Conservation (phyloP, 306 rosid species). For the Cyamopsis tetragonoloba region DNA sequence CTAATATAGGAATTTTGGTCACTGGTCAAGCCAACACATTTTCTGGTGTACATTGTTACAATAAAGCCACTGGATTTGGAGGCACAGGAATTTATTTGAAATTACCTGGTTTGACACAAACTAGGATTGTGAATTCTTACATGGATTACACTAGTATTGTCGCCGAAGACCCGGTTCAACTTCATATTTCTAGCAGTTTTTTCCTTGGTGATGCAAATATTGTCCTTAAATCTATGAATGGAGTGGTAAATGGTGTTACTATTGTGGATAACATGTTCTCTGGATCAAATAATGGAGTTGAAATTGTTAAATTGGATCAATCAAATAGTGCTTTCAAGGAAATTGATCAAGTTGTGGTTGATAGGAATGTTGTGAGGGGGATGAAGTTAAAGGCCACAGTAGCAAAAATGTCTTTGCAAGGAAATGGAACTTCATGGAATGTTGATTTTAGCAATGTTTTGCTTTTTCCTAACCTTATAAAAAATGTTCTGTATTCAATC, state of each 20-base stretch:
- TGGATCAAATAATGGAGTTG: conserved; percentile 55
- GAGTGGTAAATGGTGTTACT: conserved; percentile 54
- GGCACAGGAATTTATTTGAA: conserved; percentile 74
- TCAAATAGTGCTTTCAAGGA: conserved; percentile 51
- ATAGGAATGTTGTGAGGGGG: conserved; percentile 64
- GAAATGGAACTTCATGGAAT: conserved; percentile 72
- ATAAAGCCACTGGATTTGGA: conserved; percentile 88
- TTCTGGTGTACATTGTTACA: conserved; percentile 86
- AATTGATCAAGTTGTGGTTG: conserved; percentile 66
- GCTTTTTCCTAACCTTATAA: conserved; percentile 64
- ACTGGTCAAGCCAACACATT: conserved; percentile 69
- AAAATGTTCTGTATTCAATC: conserved; percentile 70
- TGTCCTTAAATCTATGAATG: conserved; percentile 63
- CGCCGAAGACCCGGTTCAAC: conserved; percentile 89
- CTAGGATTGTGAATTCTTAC: conserved; percentile 77
- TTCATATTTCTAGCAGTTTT: conserved; percentile 63
- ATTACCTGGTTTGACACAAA: conserved; percentile 71
- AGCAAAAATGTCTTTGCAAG: conserved; percentile 46
- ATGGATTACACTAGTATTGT: conserved; percentile 84
- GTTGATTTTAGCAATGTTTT: conserved; percentile 59
- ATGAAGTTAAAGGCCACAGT: conserved; percentile 63
- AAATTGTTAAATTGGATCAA: conserved; percentile 63
- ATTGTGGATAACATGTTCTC: conserved; percentile 87
- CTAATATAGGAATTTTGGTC: conserved; percentile 58
- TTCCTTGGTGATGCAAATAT: conserved; percentile 85